These are phyloP conservation scores for Vanderwaltozyma polyspora DNA, from an alignment of 805 yeast species.

Conservation along the genomic window DNA sequence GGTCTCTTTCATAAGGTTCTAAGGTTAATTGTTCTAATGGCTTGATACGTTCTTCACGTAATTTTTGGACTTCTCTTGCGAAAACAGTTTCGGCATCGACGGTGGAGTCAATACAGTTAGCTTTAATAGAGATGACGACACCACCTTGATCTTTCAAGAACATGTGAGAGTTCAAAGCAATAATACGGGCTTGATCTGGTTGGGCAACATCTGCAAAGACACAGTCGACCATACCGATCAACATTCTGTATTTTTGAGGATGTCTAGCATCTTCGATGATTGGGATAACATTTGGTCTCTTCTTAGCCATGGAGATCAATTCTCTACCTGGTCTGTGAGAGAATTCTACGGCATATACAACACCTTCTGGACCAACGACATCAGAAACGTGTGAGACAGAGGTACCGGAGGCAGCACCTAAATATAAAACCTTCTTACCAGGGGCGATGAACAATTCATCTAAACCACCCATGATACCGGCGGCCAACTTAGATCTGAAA, in stretches of 20 bases:
- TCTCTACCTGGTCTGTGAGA: conserved; percentile 99
- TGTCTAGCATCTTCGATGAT: conserved; percentile 99
- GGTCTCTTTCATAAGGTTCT: conserved; percentile 99
- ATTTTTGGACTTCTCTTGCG: conserved; percentile 97
- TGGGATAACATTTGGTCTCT: conserved; percentile 98
- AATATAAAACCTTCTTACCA: conserved; percentile 91
- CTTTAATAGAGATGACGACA: conserved; percentile 96
- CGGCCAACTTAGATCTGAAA: conserved; percentile 98
- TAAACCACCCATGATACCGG: conserved; percentile 99
- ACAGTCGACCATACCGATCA: conserved; percentile 96
- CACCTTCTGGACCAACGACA: conserved; percentile 97
- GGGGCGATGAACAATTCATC: conserved; percentile 96
- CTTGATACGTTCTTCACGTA: conserved; percentile 97
- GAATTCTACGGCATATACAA: conserved; percentile 97
- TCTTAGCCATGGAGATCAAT: conserved; percentile 97
- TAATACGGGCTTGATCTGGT: conserved; percentile 99
- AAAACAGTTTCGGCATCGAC: conserved; percentile 99
- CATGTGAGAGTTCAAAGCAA: conserved; percentile 95
- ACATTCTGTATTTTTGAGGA: conserved; percentile 99
- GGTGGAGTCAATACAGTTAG: conserved; percentile 99
- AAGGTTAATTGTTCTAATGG: conserved; percentile 97
- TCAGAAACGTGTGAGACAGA: conserved; percentile 98
- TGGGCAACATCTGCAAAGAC: conserved; percentile 99
- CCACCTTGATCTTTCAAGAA: conserved; percentile 98
- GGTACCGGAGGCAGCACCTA: conserved; percentile 99